Conservation (phyloP, 2,329 filamentous ascomycete genomes). For the Aspergillus thermomutatus region DNA sequence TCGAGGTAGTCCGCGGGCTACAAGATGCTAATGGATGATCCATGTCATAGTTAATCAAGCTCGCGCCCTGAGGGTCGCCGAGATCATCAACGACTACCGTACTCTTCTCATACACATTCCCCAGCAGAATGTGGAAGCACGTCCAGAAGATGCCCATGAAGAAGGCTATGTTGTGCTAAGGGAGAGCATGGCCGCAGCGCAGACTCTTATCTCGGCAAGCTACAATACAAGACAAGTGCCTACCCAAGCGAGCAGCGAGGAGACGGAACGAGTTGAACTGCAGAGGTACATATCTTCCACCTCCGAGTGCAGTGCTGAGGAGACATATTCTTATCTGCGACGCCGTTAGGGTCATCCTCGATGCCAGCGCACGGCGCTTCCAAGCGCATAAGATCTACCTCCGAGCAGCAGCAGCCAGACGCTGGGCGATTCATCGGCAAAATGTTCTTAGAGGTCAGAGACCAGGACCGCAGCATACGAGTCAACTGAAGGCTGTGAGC, state of each 20-base stretch:
- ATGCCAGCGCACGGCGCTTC: conserved; percentile 59
- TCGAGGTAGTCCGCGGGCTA: not conserved
- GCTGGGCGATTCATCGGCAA: conserved; percentile 56
- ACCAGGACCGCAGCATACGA: conserved; percentile 46
- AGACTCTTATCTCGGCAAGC: conserved; percentile 51
- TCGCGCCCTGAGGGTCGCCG: conserved; percentile 59
- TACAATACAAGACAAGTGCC: conserved; percentile 46
- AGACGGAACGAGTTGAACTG: conserved; percentile 56
- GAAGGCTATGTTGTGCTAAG: conserved; percentile 58
- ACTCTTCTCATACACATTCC: conserved; percentile 58
- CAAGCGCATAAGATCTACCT: conserved; percentile 61
- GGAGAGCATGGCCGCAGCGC: conserved; percentile 54
- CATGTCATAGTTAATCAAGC: conserved; percentile 56
- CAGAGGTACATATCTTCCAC: conserved; percentile 43
- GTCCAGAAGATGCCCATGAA: conserved; percentile 55
- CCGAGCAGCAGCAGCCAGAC: conserved; percentile 54
- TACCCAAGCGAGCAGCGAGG: conserved; percentile 45
- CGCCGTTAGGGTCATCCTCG: conserved; percentile 53
- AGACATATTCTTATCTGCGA: not conserved
- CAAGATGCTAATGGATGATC: conserved; percentile 8
- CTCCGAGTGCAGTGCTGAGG: not conserved
- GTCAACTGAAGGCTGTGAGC: conserved; percentile 49
- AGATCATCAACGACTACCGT: conserved; percentile 64
- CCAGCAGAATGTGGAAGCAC: conserved; percentile 50
- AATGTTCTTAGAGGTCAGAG: conserved; percentile 51